Base-by-base conservation (phyloP, 2,329 filamentous ascomycete species). In the Arthrobotrys sphaeroides region DNA sequence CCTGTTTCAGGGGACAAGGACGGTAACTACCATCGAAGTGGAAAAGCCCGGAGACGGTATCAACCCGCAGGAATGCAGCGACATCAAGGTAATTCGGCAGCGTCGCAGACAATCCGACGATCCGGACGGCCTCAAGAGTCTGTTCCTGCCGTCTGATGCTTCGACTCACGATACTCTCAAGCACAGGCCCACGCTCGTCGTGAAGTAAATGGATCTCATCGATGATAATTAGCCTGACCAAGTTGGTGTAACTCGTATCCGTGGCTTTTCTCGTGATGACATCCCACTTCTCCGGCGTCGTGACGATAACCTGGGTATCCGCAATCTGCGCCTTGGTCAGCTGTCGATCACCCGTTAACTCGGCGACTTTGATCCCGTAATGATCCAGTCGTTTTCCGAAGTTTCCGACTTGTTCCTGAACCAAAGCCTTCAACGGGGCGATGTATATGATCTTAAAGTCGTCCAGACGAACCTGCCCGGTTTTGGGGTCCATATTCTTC, bases 401-500 rank as follows among this genome's bases (percentile, higher is more conserved):
- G 83, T 98, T 99, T 65, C 95, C 95, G 62, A 99, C 95, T 83
- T 99, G 95, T 82, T 99, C 95, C 82, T 97, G 94, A 2, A 99
- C 95, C 78, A 99, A 84, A 51, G 95, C 95, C 82, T 99, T 99
- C 72, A 99, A 83, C 0, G 95, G 95, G 28, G 95, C 95, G 80
- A 99, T 97, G 82, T 96, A 99, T 43, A 99, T 91, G 79, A 99
- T 97, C 84, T 99, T 99, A 86, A 99, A 99, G 45, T 94, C 90
- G 80, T 99, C 95, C 6, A 99, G 85, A 82, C 96, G 93, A 78
- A 99, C 95, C 75, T 96, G 91, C n/a, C 95, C 95, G 0, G 93
- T 97, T 77, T 90, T 86, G 0, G 91, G 88, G 80, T 99, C 90
- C 70, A 94, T 89, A 81, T 99, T 90, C 85, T 98, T 99, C 76